These are phyloP conservation scores for Coemansia sp. DNA, from an alignment of 192 early-diverging fungal genomes.

Conservation along the genomic window DNA sequence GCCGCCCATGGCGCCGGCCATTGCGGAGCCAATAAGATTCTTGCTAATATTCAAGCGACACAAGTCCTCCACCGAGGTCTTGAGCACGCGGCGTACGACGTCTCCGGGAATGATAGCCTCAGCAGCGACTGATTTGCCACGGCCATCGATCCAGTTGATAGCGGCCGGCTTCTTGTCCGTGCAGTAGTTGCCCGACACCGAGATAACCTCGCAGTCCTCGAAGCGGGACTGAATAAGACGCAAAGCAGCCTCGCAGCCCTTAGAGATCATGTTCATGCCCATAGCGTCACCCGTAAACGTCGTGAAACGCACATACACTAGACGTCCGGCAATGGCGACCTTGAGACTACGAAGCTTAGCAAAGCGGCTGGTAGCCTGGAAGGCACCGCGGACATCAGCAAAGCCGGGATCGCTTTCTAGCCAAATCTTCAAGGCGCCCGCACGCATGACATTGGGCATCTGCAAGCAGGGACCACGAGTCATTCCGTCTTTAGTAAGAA, in stretches of 20 bases:
- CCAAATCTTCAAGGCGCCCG: constrained; percentile 72
- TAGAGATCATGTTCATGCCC: constrained; percentile 99
- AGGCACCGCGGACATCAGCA: constrained; percentile 68
- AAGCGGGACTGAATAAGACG: constrained; percentile 63
- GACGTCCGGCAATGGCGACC: constrained; percentile 77
- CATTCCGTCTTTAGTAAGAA: constrained; percentile 84
- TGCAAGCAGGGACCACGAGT: constrained; percentile 90
- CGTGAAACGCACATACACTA: constrained; percentile 86
- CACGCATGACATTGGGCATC: constrained; percentile 71
- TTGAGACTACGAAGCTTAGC: constrained; percentile 85
- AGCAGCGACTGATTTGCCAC: constrained; percentile 89
- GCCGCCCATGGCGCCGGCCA: constrained; percentile 90
- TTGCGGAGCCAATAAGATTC: constrained; percentile 92
- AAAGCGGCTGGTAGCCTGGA: constrained; percentile 89
- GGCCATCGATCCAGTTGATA: constrained; percentile 98
- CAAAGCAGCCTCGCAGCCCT: constrained; percentile 87
- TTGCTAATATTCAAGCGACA: constrained; percentile 84
- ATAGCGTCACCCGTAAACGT: constrained; percentile 95
- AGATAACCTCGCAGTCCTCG: constrained; percentile 75
- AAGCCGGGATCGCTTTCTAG: constrained; percentile 68
- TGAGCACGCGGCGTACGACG: constrained; percentile 79
- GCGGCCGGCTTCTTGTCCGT: constrained; percentile 96
- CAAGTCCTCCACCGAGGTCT: constrained; percentile 79
- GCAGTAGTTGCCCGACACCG: constrained; percentile 92
- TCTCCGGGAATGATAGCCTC: constrained; percentile 83